A percentile compares a stretch with the other conserved stretches of the same genome.
Conservation (phyloP, 2,329 filamentous ascomycete species). For the Calonectria fujianensis region DNA sequence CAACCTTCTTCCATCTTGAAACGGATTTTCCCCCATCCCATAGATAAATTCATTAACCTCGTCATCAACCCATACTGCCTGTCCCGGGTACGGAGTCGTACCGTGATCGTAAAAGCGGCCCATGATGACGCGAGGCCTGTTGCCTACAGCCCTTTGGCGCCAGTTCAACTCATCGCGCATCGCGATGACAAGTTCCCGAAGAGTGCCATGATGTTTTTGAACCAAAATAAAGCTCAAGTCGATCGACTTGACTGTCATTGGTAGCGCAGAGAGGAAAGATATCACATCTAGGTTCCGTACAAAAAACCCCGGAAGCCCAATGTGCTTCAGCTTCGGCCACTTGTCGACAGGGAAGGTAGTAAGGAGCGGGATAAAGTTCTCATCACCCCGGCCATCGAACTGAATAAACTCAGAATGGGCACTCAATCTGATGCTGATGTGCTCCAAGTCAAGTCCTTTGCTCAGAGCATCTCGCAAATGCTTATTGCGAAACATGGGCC, state of each 20-base stretch:
- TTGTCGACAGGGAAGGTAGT: conserved; percentile 12
- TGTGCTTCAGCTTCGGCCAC: conserved; percentile 23
- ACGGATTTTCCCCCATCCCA: conserved; percentile 7
- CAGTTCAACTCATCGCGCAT: conserved; percentile 10
- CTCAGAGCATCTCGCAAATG: neutral
- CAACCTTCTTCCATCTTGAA: neutral
- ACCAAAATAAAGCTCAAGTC: conserved; percentile 23
- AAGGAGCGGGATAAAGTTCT: conserved; percentile 12
- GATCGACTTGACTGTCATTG: neutral
- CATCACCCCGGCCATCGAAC: neutral
- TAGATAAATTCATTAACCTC: conserved; percentile 25
- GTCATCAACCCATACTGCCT: conserved; percentile 18
- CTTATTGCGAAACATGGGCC: conserved; percentile 13
- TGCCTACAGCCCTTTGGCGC: neutral
- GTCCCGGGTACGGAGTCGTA: neutral
- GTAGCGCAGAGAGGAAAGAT: conserved; percentile 13
- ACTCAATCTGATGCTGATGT: neutral
- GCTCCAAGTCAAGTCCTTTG: conserved; percentile 1
- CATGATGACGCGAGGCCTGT: conserved; percentile 15
- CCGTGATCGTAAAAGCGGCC: neutral
- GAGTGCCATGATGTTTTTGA: neutral
- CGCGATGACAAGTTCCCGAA: neutral
- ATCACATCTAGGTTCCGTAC: neutral
- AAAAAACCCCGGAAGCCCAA: conserved; percentile 28
- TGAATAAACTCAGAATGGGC: neutral